Evolutionary conservation across 805 yeast species (phyloP).

Genomic region (Tetrapisispora namnaoensis): DNA sequence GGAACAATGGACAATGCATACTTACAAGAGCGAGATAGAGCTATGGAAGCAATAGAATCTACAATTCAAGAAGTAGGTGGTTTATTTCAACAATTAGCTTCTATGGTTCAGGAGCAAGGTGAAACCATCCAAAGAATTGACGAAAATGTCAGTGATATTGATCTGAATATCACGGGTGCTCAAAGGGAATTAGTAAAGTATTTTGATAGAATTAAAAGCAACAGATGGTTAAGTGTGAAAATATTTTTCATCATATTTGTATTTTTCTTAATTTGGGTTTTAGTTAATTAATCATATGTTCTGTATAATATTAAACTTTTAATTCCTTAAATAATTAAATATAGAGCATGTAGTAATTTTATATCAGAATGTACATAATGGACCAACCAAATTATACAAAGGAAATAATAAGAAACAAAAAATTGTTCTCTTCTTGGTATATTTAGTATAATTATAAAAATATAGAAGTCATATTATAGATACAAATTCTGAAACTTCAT

Average conservation of each 20-base stretch:
- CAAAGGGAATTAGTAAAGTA: constrained; percentile 88
- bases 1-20: constrained; percentile 54
- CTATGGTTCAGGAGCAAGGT: constrained; percentile 97
- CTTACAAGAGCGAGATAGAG: constrained; percentile 72
- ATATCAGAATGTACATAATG: neutral
- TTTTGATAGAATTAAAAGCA: constrained; percentile 76
- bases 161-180: constrained; percentile 83
- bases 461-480: neutral
- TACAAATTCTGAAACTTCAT: neutral
- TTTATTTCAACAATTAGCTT: constrained; percentile 86
- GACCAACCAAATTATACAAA: too few relatives aligned
- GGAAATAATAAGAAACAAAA: too few relatives aligned
- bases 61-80: constrained; percentile 96
- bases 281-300: constrained; percentile 43
- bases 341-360: neutral
- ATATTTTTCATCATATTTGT: constrained; percentile 79
- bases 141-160: constrained; percentile 87
- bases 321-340: neutral
- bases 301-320: neutral
- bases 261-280: constrained; percentile 68
- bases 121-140: constrained; percentile 94
- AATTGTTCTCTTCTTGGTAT: neutral
- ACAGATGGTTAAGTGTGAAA: constrained; percentile 85
- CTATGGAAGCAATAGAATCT: constrained; percentile 94
- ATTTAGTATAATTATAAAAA: neutral